phyloP scores from a whole-genome alignment of 2,329 filamentous ascomycete genomes.

The Chrysoporthe austroafricana region DNA sequence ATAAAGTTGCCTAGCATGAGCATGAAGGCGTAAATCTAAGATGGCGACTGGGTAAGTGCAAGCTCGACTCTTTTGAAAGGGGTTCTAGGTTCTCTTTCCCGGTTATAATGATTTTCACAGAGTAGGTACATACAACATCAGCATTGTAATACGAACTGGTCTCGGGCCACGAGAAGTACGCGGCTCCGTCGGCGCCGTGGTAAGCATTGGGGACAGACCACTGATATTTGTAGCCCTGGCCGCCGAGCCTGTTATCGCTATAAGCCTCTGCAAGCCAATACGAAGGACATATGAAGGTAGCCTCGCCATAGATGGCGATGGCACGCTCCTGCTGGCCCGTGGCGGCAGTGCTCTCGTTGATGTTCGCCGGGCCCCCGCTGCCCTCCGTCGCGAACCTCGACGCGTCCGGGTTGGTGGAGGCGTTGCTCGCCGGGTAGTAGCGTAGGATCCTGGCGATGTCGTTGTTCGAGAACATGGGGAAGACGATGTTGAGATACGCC shows the following conservation, averaged over 20 bases:
- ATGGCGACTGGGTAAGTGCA: background rate
- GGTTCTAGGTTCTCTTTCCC: background rate
- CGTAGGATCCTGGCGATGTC: slow-evolving; percentile 12
- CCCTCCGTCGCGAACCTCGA: slow-evolving; percentile 10
- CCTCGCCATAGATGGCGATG: slow-evolving; percentile 17
- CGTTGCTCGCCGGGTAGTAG: slow-evolving; percentile 15
- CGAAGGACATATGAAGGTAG: slow-evolving; percentile 15
- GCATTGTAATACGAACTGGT: slow-evolving; percentile 3
- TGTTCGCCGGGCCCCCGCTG: background rate
- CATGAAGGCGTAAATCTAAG: slow-evolving; percentile 15
- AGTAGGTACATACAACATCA: background rate
- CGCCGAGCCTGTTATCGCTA: slow-evolving; percentile 3
- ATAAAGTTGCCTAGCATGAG: slow-evolving; percentile 17
- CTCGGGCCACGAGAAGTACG: slow-evolving; percentile 8
- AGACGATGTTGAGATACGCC: background rate
- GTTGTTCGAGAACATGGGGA: slow-evolving; percentile 19
- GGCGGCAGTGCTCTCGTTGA: slow-evolving; percentile 19
- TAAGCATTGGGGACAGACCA: slow-evolving; percentile 17
- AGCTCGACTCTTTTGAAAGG: background rate
- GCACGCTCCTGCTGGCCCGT: slow-evolving; percentile 14
- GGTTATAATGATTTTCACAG: background rate
- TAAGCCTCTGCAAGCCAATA: slow-evolving; percentile 20
- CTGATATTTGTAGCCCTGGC: slow-evolving; percentile 15
- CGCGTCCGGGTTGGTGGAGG: background rate
- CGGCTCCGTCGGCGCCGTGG: slow-evolving; percentile 10